These are phyloP conservation scores for Filobasidium floriforme DNA, from an alignment of 768 basidiomycete genomes.

Conservation along the genomic window DNA sequence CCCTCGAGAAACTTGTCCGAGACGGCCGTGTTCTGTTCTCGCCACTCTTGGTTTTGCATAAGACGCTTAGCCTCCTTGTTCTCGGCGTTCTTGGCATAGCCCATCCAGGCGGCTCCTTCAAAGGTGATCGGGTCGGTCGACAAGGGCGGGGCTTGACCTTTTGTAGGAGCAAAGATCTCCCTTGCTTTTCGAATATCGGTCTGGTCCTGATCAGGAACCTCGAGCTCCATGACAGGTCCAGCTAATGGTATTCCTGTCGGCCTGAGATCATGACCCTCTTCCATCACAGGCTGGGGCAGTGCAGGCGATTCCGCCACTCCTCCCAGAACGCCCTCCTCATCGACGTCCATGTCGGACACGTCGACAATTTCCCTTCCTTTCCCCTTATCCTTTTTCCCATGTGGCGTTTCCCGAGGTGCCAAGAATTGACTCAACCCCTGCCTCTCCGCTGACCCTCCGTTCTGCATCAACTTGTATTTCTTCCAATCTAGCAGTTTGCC, in stretches of 20 bases:
- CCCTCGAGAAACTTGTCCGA: constrained; percentile 79
- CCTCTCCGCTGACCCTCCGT: constrained; percentile 34
- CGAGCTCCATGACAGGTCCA: neutral
- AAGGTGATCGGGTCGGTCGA: constrained; percentile 49
- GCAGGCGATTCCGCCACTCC: neutral
- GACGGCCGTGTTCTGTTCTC: constrained; percentile 74
- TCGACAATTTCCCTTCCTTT: neutral
- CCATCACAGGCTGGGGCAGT: neutral
- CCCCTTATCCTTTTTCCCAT: constrained; percentile 4
- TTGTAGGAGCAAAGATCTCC: constrained; percentile 18
- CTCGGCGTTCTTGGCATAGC: constrained; percentile 63
- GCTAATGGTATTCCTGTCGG: neutral
- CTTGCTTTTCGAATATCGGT: constrained; percentile 3
- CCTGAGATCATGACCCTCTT: neutral
- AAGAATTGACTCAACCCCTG: constrained; percentile 34
- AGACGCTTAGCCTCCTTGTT: constrained; percentile 68
- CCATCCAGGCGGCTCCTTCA: constrained; percentile 49
- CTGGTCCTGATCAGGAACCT: neutral
- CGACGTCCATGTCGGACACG: constrained; percentile 14
- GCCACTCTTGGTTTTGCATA: constrained; percentile 79
- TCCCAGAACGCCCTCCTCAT: constrained; percentile 5
- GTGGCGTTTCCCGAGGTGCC: neutral
- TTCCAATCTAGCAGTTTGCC: constrained; percentile 71
- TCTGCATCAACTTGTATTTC: constrained; percentile 51
- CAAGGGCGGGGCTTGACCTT: constrained; percentile 24